A percentile compares a stretch with the other conserved stretches of the same genome.
phyloP scores from a whole-genome alignment of 768 basidiomycete genomes.

The Amanita phalloides region DNA sequence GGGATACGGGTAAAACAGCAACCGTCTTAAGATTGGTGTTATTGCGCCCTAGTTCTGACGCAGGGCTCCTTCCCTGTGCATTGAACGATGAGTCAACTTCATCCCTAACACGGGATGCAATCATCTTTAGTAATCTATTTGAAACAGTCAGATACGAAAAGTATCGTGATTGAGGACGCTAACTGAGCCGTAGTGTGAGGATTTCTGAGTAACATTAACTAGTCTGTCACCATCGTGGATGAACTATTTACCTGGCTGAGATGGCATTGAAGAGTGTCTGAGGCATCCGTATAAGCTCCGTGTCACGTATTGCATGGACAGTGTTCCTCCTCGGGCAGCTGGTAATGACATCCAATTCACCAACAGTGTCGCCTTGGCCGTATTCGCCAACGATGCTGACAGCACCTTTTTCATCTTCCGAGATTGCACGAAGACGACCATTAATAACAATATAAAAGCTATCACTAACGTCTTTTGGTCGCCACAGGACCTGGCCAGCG shows the following conservation, averaged over 20 bases:
- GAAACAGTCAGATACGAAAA: not conserved
- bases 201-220: conserved; percentile 34
- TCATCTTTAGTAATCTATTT: conserved; percentile 66
- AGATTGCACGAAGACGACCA: conserved; percentile 85
- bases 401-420: conserved; percentile 65
- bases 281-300: conserved; percentile 94
- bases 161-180: conserved; percentile 11
- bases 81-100: conserved; percentile 61
- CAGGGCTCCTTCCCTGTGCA: conserved; percentile 37
- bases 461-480: conserved; percentile 82
- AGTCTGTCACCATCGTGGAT: not conserved
- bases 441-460: conserved; percentile 99
- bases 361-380: conserved; percentile 94
- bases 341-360: conserved; percentile 96
- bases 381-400: conserved; percentile 86
- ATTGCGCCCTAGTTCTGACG: conserved; percentile 58
- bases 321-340: conserved; percentile 79
- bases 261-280: conserved; percentile 97
- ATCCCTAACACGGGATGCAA: conserved; percentile 83
- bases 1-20: conserved; percentile 79
- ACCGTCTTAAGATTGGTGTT: conserved; percentile 91
- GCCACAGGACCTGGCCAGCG: conserved; percentile 91
- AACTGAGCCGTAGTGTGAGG: conserved; percentile 81
- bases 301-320: conserved; percentile 96
- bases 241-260: conserved; percentile 53